Base-by-base conservation (phyloP, 768 basidiomycete genomes). In the Mycena alexandri region DNA sequence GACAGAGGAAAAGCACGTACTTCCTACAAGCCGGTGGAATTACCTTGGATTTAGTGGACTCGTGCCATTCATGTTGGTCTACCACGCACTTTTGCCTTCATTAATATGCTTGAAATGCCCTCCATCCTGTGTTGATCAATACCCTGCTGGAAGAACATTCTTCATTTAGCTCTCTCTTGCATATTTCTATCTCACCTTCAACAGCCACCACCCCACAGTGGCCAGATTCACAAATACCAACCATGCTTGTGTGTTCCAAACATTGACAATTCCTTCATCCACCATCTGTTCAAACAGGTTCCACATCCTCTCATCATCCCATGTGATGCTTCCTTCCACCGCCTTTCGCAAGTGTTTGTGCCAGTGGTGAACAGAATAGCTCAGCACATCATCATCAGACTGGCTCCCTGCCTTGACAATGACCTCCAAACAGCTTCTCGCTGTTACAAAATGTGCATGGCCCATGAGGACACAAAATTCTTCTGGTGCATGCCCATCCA, bases 301-400 rank as follows among this genome's bases (percentile, higher is more conserved):
- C n/a, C n/a, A n/a, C n/a, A n/a, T n/a, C n/a, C n/a, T 33, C 59
- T 42, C 50, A 61, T 52, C 51, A 25, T 36, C 41, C 19, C 5
- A 46, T 33, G 41, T 43, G 25, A 13, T n/a, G n/a, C 42, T 43
- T 62, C 25, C 61, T 44, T 62, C 61, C 51, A 62, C 51, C 21
- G 61, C 61, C 25, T 53, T 44, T 53, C 42, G 61, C 42, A 62
- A 62, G 51, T 62, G 61, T 53, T 42, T 3, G 34, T 52, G 11
- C 60, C 60, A 61, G 29, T 61, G 25, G 7, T 16, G n/a, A 46
- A 62, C 51, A 62, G 61, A 53, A 62, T 62, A 62, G n/a, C n/a
- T n/a, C 19, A 44, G 1, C 50, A 24, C 22, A 43, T 16, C 51
- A 22, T 25, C 34, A 61, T 50, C 19, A 12, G 48, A 42, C 24